A percentile compares a stretch with the other conserved stretches of the same genome.
Conservation (phyloP, 352 stramenopile species). For the Phytophthora europaea region DNA sequence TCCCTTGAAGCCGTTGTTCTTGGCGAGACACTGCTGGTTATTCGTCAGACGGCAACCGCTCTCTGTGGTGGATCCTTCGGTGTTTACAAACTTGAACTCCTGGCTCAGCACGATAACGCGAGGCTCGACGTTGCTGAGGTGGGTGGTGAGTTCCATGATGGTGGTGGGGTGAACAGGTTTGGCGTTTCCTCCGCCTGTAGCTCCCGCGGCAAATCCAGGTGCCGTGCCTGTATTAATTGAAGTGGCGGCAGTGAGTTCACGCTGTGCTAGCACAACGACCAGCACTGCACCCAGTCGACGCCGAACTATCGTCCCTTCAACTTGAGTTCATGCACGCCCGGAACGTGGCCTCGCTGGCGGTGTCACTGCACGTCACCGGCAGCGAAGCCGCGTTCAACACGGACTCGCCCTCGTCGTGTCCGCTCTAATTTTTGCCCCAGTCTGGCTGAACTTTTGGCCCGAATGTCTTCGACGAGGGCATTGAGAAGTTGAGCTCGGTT, state of each 20-base stretch:
- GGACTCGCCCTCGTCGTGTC: no score
- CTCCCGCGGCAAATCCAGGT: constrained; percentile 36
- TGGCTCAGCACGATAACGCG: constrained; percentile 44
- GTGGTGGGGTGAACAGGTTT: constrained; percentile 33
- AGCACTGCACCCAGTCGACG: constrained; percentile 1
- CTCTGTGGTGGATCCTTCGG: constrained; percentile 35
- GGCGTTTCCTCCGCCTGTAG: constrained; percentile 35
- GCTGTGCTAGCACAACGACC: constrained; percentile 11
- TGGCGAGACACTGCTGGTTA: constrained; percentile 28
- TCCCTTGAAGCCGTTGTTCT: constrained; percentile 51
- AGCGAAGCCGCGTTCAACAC: no score
- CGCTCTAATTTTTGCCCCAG: no score
- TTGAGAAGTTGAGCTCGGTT: no score
- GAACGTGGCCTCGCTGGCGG: no score
- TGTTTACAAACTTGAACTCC: constrained; percentile 36
- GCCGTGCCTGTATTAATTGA: constrained; percentile 18
- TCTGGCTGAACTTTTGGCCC: no score
- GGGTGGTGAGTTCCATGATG: constrained; percentile 26
- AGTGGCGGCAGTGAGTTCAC: constrained; percentile 9
- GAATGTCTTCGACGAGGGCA: no score
- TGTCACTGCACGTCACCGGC: no score
- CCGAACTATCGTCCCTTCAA: constrained; percentile 3
- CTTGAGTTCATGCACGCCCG: no score
- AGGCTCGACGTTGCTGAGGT: constrained; percentile 28
- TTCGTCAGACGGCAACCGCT: constrained; percentile 16